Evolutionary conservation across 495 filamentous ascomycete species (phyloP).

Genomic region (Lasiosphaeriaceae sp.): DNA sequence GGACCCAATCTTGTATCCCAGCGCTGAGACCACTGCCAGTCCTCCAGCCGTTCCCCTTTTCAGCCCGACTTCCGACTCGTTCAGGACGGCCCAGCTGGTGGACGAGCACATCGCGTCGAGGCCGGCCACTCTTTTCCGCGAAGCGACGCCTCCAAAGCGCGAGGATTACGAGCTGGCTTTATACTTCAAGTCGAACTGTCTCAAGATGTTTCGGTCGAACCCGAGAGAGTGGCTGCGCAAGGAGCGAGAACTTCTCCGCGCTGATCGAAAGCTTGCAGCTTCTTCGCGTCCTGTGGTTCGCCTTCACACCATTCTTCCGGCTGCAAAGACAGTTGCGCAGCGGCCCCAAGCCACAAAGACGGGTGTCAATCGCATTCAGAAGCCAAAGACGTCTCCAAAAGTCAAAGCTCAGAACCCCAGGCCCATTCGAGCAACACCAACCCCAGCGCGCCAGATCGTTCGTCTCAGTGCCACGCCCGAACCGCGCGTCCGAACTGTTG

Average conservation of each 20-base stretch:
- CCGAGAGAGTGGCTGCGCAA: conserved; percentile 58
- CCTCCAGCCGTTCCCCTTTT: conserved; percentile 56
- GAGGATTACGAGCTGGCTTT: conserved; percentile 69
- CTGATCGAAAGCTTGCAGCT: conserved; percentile 40
- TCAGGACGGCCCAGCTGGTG: conserved; percentile 42
- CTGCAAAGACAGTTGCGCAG: conserved; percentile 34
- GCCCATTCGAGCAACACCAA: conserved; percentile 27
- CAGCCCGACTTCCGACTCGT: conserved; percentile 37
- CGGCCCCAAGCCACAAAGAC: conserved; percentile 38
- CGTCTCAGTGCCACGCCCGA: conserved; percentile 46
- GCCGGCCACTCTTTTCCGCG: conserved; percentile 52
- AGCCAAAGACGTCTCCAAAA: conserved; percentile 26
- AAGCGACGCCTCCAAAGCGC: conserved; percentile 56
- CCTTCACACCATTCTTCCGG: conserved; percentile 39
- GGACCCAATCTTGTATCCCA: conserved; percentile 62
- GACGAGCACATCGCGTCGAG: conserved; percentile 65
- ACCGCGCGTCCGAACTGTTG: conserved; percentile 36
- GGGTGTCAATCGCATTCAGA: conserved; percentile 41
- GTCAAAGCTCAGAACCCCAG: conserved; percentile 23
- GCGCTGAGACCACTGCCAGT: conserved; percentile 38
- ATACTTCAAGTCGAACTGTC: conserved; percentile 62
- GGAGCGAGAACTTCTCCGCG: conserved; percentile 56
- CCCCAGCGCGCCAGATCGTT: conserved; percentile 22
- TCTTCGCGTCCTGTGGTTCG: conserved; percentile 24
- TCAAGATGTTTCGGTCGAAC: conserved; percentile 55